Percentiles rank a stretch among this genome's conserved stretches.
Conservation (phyloP, 371 early-diverging fungal genomes). For the Rhizopus arrhizus region DNA sequence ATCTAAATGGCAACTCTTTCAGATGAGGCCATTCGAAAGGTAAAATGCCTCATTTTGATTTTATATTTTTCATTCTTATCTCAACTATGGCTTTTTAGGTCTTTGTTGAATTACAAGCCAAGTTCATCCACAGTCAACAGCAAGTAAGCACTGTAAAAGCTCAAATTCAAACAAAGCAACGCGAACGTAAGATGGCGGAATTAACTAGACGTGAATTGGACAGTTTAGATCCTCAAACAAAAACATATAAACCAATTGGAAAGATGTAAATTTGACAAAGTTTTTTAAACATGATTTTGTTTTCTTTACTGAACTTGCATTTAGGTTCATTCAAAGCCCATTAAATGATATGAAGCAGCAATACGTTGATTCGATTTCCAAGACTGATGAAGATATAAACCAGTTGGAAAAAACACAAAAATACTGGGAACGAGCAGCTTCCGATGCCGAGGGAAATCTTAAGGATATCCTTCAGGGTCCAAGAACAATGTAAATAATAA, state of each 20-base stretch:
- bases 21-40: slow-evolving; percentile 54
- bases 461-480: slow-evolving; percentile 66
- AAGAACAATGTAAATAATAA: slow-evolving; percentile 27
- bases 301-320: background rate
- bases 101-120: slow-evolving; percentile 65
- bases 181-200: slow-evolving; percentile 73
- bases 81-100: slow-evolving; percentile 40
- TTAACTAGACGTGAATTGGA: slow-evolving; percentile 75
- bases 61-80: background rate
- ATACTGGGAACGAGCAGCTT: slow-evolving; percentile 69
- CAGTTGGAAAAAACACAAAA: slow-evolving; percentile 76
- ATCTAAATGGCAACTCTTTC: slow-evolving; percentile 40
- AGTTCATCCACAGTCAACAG: slow-evolving; percentile 63
- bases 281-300: too few relatives aligned
- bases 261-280: slow-evolving; percentile 62
- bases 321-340: slow-evolving; percentile 69
- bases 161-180: slow-evolving; percentile 68
- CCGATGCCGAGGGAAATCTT: slow-evolving; percentile 72
- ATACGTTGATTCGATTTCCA: slow-evolving; percentile 48
- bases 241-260: slow-evolving; percentile 75
- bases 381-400: slow-evolving; percentile 53
- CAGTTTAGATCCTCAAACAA: slow-evolving; percentile 56
- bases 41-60: slow-evolving; percentile 2
- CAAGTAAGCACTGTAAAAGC: slow-evolving; percentile 67
- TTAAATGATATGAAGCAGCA: slow-evolving; percentile 58